Base-by-base conservation (phyloP, 371 early-diverging fungal species). In the Nematocida homosporus region DNA sequence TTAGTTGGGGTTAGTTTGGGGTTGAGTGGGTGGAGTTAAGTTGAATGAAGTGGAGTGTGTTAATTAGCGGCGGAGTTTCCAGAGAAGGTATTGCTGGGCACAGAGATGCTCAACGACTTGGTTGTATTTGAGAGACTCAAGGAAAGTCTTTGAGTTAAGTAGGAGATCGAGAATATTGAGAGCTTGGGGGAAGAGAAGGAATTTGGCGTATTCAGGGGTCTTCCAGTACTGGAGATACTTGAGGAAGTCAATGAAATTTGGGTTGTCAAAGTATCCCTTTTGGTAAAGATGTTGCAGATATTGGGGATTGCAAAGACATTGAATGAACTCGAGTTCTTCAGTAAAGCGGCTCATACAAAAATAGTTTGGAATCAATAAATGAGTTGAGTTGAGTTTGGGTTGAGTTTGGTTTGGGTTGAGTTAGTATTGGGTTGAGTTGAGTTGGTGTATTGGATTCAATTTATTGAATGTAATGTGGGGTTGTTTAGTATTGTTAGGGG, bases 291-390 rank as follows among this genome's bases (percentile, higher is more conserved):
- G 79, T 51, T 75, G 66, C 25, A 85, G 44, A 56, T 83, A 85
- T 10, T 82, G 78, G n/a, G 82, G 82, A 63, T 85, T 85, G 60
- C 82, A 81, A n/a, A 85, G 66, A 23, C 77, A 64, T 72, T 85
- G 83, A 27, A 83, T 75, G 63, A 83, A 85, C 68, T 85, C 85
- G 20, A 83, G 50, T 47, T 85, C 85, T 48, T 78, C 76, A 60
- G 72, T 77, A 77, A 85, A 85, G 23, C 65, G 63, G 10, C 52
- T 34, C 56, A 66, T 72, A 27, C 20, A 52, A 6, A 48, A 72
- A 72, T 8, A 72, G 13, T 41, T 34, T 20, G 56, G 6, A 54
- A 18, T 23, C 47, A 44, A 44, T 18, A 44, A 18, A 44, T 18
- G 18, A 44, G 23, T 18, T 44, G 23, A 23, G 47, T 44, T 44